These are phyloP conservation scores for Boletus bicolor DNA, from an alignment of 768 basidiomycete genomes.

Conservation along the genomic window DNA sequence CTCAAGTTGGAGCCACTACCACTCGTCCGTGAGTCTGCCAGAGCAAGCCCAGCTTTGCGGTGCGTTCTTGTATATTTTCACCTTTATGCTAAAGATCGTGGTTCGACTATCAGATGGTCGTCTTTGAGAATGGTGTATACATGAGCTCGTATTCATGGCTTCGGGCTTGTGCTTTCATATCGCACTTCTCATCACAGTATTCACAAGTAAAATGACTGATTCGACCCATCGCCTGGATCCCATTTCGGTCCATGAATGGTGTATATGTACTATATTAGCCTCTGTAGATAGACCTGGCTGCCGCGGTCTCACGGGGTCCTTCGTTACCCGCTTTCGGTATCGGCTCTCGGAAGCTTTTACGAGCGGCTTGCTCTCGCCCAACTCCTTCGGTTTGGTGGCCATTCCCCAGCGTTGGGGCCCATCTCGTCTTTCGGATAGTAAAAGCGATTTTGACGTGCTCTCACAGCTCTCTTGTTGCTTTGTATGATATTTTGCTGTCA, in stretches of 20 bases:
- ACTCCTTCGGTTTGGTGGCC: background rate
- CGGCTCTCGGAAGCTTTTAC: background rate
- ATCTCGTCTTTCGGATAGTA: background rate
- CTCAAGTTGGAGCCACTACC: too few species aligned
- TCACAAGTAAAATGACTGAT: background rate
- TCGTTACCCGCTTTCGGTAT: background rate
- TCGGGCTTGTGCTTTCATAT: background rate
- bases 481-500: slow-evolving; percentile 1
- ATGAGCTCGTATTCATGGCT: background rate
- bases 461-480: background rate
- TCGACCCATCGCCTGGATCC: background rate
- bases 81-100: background rate
- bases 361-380: background rate
- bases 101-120: background rate
- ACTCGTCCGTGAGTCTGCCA: too few species aligned
- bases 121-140: background rate
- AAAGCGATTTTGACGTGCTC: background rate
- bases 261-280: background rate
- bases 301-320: background rate
- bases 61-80: background rate
- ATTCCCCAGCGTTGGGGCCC: background rate
- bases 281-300: background rate
- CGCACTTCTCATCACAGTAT: background rate
- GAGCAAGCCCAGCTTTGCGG: background rate
- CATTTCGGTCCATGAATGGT: background rate